phyloP scores from a whole-genome alignment of 352 stramenopile genomes.

The Globisporangium okanoganense region DNA sequence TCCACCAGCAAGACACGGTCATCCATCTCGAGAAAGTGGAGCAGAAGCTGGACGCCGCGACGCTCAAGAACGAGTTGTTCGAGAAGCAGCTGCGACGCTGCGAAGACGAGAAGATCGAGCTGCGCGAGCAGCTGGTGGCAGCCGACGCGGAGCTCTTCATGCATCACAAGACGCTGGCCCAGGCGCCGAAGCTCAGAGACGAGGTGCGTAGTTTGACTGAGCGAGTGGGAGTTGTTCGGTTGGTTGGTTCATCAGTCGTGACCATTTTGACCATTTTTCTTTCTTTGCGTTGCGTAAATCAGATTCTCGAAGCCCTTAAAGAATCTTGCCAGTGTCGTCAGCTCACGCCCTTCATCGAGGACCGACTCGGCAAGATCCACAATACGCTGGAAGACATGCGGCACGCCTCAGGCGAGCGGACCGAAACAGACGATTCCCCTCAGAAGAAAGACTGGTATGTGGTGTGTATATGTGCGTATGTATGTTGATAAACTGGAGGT shows the following conservation, averaged over 20 bases:
- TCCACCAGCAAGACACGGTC: slow-evolving; percentile 25
- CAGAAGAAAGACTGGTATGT: slow-evolving; percentile 46
- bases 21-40: slow-evolving; percentile 26
- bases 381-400: slow-evolving; percentile 62
- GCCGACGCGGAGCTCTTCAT: slow-evolving; percentile 44
- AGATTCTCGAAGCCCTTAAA: slow-evolving; percentile 36
- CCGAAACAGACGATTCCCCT: slow-evolving; percentile 48
- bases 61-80: slow-evolving; percentile 25
- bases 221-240: too few species aligned
- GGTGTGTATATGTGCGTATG: slow-evolving; percentile 10
- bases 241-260: background rate
- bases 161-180: slow-evolving; percentile 16
- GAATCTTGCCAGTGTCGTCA: slow-evolving; percentile 28
- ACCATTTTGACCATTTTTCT: background rate
- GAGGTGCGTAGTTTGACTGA: background rate
- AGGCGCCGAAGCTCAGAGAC: background rate
- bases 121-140: slow-evolving; percentile 41
- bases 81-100: slow-evolving; percentile 24
- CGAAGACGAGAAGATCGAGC: slow-evolving; percentile 26
- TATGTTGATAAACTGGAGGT: slow-evolving; percentile 7
- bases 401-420: slow-evolving; percentile 39
- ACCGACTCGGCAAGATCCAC: slow-evolving; percentile 52
- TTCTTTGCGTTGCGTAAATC: background rate
- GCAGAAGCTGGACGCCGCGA: slow-evolving; percentile 15
- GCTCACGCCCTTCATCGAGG: slow-evolving; percentile 37